Percentiles rank a stretch among this genome's conserved stretches.
Conservation (phyloP, 148 eudicot genomes). For the Fallopia convolvulus region DNA sequence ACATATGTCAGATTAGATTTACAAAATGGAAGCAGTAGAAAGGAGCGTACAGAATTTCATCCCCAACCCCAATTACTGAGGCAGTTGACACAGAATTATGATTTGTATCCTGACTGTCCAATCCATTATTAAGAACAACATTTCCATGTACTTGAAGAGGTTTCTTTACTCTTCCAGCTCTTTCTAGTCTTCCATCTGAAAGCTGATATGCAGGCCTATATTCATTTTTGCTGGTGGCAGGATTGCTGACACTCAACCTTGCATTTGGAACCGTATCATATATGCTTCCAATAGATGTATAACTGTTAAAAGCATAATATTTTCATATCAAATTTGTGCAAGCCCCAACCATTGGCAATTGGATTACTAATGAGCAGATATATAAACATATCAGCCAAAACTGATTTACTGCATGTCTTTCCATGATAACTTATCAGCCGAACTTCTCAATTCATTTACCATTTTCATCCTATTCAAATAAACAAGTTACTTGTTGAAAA, state of each 20-base stretch:
- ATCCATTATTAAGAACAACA: constrained; percentile 42
- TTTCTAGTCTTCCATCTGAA: constrained; percentile 90
- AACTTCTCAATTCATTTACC: not conserved
- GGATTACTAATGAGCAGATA: not conserved
- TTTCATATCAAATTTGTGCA: not conserved
- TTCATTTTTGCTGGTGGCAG: constrained; percentile 37
- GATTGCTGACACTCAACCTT: constrained; percentile 35
- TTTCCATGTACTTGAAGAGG: constrained; percentile 22
- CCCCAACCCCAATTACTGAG: constrained; percentile 81
- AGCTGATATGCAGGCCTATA: constrained; percentile 82
- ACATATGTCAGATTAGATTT: not conserved
- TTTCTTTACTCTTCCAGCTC: constrained; percentile 89
- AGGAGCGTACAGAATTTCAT: constrained; percentile 82
- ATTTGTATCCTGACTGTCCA: constrained; percentile 23
- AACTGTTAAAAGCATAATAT: constrained; percentile 31
- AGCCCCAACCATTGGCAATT: not conserved
- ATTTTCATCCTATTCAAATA: not conserved
- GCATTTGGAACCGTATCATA: constrained; percentile 91
- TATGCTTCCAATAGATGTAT: constrained; percentile 92
- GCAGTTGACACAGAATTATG: constrained; percentile 53
- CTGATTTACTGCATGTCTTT: not conserved
- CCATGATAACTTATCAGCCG: not conserved
- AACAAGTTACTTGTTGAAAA: not conserved
- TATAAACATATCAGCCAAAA: not conserved
- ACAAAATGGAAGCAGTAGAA: not conserved